Evolutionary conservation across 2,329 filamentous ascomycete genomes (phyloP).

Genomic region (Microcera coccophila): DNA sequence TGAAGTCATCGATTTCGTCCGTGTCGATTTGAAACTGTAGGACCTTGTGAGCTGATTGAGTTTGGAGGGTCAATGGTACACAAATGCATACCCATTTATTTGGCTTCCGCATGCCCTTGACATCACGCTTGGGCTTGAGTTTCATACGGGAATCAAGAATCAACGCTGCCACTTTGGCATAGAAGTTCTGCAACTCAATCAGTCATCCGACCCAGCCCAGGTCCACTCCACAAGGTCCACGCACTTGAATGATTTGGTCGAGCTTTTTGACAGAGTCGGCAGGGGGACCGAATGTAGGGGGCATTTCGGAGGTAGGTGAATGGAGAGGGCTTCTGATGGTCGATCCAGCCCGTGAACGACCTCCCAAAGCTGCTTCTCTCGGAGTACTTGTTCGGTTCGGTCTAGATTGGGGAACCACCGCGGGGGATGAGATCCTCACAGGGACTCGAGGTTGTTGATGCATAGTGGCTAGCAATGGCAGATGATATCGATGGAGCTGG

Average conservation of each 20-base stretch:
- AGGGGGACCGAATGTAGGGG: constrained; percentile 46
- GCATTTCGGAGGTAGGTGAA: constrained; percentile 47
- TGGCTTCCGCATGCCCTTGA: constrained; percentile 52
- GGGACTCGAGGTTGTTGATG: constrained; percentile 83
- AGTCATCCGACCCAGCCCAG: neutral
- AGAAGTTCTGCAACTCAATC: constrained; percentile 68
- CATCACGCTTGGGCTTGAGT: constrained; percentile 50
- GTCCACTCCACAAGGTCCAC: constrained; percentile 3
- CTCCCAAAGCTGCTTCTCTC: constrained; percentile 55
- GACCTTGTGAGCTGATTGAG: no score
- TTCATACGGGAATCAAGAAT: constrained; percentile 78
- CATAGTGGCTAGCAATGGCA: constrained; percentile 50
- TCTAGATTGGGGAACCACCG: constrained; percentile 67
- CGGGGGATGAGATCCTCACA: constrained; percentile 68
- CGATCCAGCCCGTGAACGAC: constrained; percentile 42
- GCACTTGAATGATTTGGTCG: constrained; percentile 88
- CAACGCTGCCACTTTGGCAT: constrained; percentile 79
- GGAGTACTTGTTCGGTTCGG: constrained; percentile 69
- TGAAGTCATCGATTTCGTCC: constrained; percentile 85
- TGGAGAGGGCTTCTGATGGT: constrained; percentile 40
- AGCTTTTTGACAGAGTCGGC: constrained; percentile 72
- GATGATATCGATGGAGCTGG: neutral
- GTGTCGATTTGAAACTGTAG: constrained; percentile 88
- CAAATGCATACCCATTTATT: constrained; percentile 76
- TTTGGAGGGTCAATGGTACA: constrained; percentile 11